Conservation (phyloP, 352 stramenopile genomes). For the Pythium folliculosum region DNA sequence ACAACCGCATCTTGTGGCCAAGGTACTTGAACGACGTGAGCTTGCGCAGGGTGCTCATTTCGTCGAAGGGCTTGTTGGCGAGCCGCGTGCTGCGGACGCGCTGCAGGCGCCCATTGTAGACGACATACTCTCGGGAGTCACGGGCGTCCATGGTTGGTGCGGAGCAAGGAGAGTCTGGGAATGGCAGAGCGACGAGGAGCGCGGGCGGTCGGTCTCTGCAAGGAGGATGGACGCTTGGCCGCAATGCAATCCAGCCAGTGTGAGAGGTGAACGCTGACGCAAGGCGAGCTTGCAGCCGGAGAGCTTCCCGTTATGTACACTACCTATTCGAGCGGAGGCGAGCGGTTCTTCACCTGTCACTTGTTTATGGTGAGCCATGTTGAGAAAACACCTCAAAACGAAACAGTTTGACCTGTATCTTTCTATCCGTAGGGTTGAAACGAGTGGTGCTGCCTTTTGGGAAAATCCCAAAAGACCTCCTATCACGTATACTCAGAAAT, state of each 20-base stretch:
- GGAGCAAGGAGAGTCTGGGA: background rate
- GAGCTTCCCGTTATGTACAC: constrained; percentile 28
- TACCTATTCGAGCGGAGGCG: no score
- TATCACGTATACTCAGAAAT: constrained; percentile 21
- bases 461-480: constrained; percentile 2
- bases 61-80: constrained; percentile 28
- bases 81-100: constrained; percentile 20
- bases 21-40: constrained; percentile 66
- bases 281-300: background rate
- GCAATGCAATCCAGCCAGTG: constrained; percentile 14
- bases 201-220: background rate
- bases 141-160: constrained; percentile 8
- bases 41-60: constrained; percentile 50
- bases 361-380: constrained; percentile 19
- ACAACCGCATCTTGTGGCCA: constrained; percentile 48
- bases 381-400: constrained; percentile 15
- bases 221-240: constrained; percentile 6
- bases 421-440: constrained; percentile 1
- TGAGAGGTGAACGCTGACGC: constrained; percentile 10
- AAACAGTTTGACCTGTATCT: constrained; percentile 17
- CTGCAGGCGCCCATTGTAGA: constrained; percentile 36
- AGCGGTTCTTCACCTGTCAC: constrained; percentile 10
- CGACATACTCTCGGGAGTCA: constrained; percentile 26
- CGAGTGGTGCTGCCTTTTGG: background rate
- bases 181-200: background rate